phyloP scores from a whole-genome alignment of 202 grass and related monocot species.

The Musa balbisiana region DNA sequence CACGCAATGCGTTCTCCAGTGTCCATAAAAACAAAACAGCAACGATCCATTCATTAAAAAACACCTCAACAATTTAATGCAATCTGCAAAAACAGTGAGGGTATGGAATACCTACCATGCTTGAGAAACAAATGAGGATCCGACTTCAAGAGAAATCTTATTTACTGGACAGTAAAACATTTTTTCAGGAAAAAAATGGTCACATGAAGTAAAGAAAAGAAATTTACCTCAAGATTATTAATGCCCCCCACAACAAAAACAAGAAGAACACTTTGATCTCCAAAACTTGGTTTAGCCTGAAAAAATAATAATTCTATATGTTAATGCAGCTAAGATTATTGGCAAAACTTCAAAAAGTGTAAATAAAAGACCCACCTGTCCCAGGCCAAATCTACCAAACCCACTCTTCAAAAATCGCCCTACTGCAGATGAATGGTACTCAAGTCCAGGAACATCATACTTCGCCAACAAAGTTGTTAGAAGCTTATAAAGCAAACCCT shows the following conservation, averaged over 20 bases:
- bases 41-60: neutral
- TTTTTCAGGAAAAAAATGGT: neutral
- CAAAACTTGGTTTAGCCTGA: constrained; percentile 89
- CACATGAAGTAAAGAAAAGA: constrained; percentile 1
- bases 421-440: constrained; percentile 87
- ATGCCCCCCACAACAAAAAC: constrained; percentile 95
- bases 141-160: neutral
- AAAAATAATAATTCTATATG: neutral
- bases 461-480: constrained; percentile 55
- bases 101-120: neutral
- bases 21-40: neutral
- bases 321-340: constrained; percentile 18
- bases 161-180: neutral
- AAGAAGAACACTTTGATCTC: constrained; percentile 77
- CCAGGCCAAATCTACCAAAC: constrained; percentile 89
- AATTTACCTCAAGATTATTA: constrained; percentile 69
- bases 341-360: constrained; percentile 7
- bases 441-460: constrained; percentile 64
- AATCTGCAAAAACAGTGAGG: neutral
- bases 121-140: constrained; percentile 8
- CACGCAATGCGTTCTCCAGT: neutral
- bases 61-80: neutral
- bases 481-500: constrained; percentile 91
- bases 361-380: constrained; percentile 43
- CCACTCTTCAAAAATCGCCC: constrained; percentile 88